phyloP scores from a whole-genome alignment of 441 rosid species.

The Populus trichocarpa region DNA sequence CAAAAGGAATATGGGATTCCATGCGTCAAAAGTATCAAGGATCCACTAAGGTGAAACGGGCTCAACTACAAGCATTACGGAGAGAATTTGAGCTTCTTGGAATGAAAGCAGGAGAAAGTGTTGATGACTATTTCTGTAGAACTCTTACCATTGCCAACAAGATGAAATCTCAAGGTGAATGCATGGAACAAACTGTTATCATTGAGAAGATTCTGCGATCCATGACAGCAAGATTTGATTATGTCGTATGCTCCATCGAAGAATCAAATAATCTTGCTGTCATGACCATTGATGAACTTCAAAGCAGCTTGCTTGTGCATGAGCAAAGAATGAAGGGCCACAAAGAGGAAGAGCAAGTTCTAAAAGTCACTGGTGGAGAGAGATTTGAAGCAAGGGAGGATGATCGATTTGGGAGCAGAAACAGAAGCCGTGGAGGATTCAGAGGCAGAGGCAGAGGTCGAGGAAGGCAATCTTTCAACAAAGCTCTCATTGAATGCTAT shows the following conservation, averaged over 20 bases:
- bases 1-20: neutral
- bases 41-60: neutral
- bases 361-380: neutral
- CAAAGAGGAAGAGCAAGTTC: neutral
- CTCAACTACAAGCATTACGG: neutral
- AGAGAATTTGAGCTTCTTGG: neutral
- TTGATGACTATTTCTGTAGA: neutral
- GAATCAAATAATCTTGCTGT: neutral
- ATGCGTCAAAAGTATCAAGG: neutral
- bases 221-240: neutral
- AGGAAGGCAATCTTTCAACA: too few relatives aligned
- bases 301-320: neutral
- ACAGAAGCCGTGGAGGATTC: neutral
- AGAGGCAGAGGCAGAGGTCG: too few relatives aligned
- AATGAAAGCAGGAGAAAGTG: neutral
- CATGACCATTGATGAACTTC: neutral
- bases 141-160: neutral
- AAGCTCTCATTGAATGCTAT: too few relatives aligned
- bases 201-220: neutral
- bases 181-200: neutral
- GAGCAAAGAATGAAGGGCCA: neutral
- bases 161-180: neutral
- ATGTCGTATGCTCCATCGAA: neutral
- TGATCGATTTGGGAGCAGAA: neutral
- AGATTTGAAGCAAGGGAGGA: neutral